A percentile compares a stretch with the other conserved stretches of the same genome.
These are phyloP conservation scores for Isabelozyma rhagii DNA, from an alignment of 805 yeast genomes.

Conservation along the genomic window DNA sequence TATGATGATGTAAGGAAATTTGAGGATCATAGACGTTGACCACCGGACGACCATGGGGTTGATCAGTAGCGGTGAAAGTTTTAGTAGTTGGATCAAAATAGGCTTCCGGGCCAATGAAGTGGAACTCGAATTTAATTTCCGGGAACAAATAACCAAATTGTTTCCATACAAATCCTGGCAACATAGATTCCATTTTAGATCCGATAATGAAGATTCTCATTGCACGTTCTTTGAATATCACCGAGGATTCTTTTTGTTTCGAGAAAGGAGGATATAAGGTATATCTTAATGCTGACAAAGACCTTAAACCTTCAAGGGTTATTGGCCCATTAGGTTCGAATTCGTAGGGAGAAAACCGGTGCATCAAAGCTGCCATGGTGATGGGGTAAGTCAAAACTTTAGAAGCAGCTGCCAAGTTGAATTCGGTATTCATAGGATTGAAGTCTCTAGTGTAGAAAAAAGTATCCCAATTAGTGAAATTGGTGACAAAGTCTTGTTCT, in stretches of 20 bases:
- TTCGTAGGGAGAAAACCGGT: slow-evolving; percentile 81
- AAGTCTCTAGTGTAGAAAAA: slow-evolving; percentile 90
- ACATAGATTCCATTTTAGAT: slow-evolving; percentile 87
- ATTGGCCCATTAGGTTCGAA: slow-evolving; percentile 82
- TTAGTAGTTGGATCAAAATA: slow-evolving; percentile 67
- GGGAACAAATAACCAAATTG: slow-evolving; percentile 88
- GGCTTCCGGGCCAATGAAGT: slow-evolving; percentile 93
- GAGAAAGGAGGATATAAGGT: slow-evolving; percentile 69
- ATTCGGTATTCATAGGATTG: slow-evolving; percentile 95
- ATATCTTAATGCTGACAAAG: slow-evolving; percentile 88
- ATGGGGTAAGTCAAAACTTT: slow-evolving; percentile 91
- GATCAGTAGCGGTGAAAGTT: slow-evolving; percentile 55
- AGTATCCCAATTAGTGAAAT: slow-evolving; percentile 86
- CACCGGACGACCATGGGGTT: slow-evolving; percentile 56
- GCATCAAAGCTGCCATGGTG: slow-evolving; percentile 80
- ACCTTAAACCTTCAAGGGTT: slow-evolving; percentile 88
- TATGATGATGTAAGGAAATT: slow-evolving; percentile 74
- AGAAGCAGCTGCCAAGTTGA: slow-evolving; percentile 91
- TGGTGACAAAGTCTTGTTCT: slow-evolving; percentile 69
- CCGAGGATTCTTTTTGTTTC: slow-evolving; percentile 45
- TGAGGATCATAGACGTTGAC: slow-evolving; percentile 71
- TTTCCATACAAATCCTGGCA: slow-evolving; percentile 95
- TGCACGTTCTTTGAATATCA: slow-evolving; percentile 77
- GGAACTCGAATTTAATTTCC: slow-evolving; percentile 74
- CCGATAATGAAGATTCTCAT: slow-evolving; percentile 87